Conservation (phyloP, 2,329 filamentous ascomycete species). For the Geosmithia morbida region DNA sequence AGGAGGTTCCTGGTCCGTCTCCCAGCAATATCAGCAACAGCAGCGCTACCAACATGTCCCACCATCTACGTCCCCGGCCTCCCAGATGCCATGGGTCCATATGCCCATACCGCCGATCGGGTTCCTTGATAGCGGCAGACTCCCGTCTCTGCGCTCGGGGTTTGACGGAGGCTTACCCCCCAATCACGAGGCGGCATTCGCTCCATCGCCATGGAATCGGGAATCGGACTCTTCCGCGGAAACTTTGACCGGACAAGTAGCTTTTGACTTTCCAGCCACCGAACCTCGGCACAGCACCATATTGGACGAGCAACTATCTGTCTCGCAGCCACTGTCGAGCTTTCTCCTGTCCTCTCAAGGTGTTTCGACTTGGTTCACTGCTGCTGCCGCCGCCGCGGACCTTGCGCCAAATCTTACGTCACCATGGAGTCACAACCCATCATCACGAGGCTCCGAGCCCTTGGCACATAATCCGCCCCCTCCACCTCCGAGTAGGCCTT, state of each 20-base stretch:
- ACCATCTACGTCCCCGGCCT: not conserved
- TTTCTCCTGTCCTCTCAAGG: not conserved
- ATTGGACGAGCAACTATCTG: not conserved
- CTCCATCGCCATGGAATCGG: not conserved
- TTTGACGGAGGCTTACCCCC: not conserved
- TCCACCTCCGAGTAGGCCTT: not conserved
- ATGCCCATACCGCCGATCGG: not conserved
- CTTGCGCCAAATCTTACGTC: not conserved
- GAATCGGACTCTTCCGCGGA: not conserved
- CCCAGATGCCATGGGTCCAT: not conserved
- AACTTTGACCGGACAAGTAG: not conserved
- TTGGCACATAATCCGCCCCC: not conserved
- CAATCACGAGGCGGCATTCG: not conserved
- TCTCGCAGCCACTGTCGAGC: not conserved
- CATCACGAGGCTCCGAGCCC: not conserved
- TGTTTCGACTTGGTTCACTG: not conserved
- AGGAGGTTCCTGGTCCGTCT: too few species aligned
- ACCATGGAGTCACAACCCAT: not conserved
- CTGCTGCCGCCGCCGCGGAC: too few species aligned
- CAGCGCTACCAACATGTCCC: not conserved
- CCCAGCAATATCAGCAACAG: not conserved
- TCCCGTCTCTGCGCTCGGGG: not conserved
- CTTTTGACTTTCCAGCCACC: not conserved
- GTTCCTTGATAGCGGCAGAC: not conserved
- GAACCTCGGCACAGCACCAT: not conserved